Evolutionary conservation across 202 grass and related monocot species (phyloP).

Genomic region (Panicum virgatum): DNA sequence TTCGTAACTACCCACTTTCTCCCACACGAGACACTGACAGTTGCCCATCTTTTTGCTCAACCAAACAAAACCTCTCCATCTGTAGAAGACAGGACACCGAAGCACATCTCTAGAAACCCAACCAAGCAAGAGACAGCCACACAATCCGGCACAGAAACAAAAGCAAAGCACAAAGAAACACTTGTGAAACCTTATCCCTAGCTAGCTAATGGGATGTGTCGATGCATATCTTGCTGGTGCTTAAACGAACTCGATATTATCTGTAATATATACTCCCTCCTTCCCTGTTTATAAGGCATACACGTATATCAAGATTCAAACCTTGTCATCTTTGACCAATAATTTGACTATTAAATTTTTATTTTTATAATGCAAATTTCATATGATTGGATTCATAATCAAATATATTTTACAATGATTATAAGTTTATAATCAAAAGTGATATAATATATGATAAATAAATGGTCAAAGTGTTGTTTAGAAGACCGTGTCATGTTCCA

Average conservation of each 20-base stretch:
- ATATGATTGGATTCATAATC: no score
- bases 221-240: not conserved
- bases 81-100: conserved; percentile 31
- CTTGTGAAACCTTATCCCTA: not conserved
- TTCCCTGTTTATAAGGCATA: no score
- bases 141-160: not conserved
- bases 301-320: no score
- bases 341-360: no score
- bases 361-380: no score
- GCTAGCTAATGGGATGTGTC: not conserved
- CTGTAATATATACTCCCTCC: not conserved
- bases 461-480: no score
- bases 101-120: conserved; percentile 8
- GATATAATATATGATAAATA: no score
- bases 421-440: no score
- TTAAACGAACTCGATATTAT: not conserved
- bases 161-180: not conserved
- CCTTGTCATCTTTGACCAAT: no score
- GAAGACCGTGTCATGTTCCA: no score
- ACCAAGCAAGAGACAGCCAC: conserved; percentile 11
- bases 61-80: conserved; percentile 25
- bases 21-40: not conserved
- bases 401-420: no score
- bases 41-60: conserved; percentile 10
- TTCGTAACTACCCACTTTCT: conserved; percentile 3